Conservation (phyloP, 106 monocot genomes). For the Agapanthus africanus region DNA sequence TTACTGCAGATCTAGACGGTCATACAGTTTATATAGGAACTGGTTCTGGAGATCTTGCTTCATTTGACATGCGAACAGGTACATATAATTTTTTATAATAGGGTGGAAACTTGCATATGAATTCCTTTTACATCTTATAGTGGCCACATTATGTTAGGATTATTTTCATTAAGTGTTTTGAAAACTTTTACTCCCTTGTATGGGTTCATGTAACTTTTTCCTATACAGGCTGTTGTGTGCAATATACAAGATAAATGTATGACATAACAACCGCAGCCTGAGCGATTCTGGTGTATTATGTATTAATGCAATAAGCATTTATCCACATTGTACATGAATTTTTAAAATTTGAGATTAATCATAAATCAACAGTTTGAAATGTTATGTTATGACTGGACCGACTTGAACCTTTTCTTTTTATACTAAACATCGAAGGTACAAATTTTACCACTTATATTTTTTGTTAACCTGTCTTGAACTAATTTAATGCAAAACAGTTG, state of each 20-base stretch:
- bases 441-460: neutral
- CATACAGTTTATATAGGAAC: constrained; percentile 74
- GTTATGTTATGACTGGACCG: no score
- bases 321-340: no score
- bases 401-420: no score
- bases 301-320: no score
- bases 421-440: neutral
- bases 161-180: neutral
- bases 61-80: constrained; percentile 96
- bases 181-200: no score
- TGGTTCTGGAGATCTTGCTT: constrained; percentile 79
- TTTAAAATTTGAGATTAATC: no score
- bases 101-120: neutral
- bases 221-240: no score
- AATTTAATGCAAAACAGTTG: neutral
- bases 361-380: no score
- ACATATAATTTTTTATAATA: neutral
- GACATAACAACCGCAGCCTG: no score
- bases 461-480: neutral
- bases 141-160: neutral
- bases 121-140: neutral
- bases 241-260: no score
- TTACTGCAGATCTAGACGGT: constrained; percentile 65
- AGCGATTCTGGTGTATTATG: no score
- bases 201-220: no score